Conservation (phyloP, 495 filamentous ascomycete genomes). For the Annulohypoxylon bovei region DNA sequence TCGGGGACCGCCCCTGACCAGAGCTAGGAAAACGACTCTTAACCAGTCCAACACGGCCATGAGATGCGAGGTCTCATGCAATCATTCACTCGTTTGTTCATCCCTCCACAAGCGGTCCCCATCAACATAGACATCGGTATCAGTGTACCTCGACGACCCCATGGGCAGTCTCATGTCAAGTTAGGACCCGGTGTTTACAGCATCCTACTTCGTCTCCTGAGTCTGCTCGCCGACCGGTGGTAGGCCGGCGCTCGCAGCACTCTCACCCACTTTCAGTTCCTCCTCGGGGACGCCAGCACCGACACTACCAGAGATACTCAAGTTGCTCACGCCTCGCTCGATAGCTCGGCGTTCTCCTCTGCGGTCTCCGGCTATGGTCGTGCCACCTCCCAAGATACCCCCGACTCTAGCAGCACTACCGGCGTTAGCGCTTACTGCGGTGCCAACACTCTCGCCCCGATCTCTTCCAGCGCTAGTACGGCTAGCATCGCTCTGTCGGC, state of each 20-base stretch:
- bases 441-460: conserved; percentile 50
- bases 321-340: conserved; percentile 47
- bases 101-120: neutral
- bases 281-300: conserved; percentile 60
- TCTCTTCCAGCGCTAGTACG: conserved; percentile 50
- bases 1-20: neutral
- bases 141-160: neutral
- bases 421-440: conserved; percentile 45
- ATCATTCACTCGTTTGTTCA: conserved; percentile 13
- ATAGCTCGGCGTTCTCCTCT: conserved; percentile 41
- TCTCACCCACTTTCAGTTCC: conserved; percentile 65
- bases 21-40: neutral
- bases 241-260: conserved; percentile 61
- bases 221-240: conserved; percentile 16
- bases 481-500: conserved; percentile 56
- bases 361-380: conserved; percentile 40
- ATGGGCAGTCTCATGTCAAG: neutral
- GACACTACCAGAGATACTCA: conserved; percentile 50
- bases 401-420: conserved; percentile 38
- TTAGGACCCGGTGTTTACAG: neutral
- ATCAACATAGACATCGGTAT: neutral
- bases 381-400: conserved; percentile 33
- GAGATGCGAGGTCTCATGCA: neutral
- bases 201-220: conserved; percentile 25
- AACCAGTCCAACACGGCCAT: neutral